Evolutionary conservation across 192 early-diverging fungal genomes (phyloP), one percentile per base, ranked within the genome.

Genomic region (Oehlia diaphana): DNA sequence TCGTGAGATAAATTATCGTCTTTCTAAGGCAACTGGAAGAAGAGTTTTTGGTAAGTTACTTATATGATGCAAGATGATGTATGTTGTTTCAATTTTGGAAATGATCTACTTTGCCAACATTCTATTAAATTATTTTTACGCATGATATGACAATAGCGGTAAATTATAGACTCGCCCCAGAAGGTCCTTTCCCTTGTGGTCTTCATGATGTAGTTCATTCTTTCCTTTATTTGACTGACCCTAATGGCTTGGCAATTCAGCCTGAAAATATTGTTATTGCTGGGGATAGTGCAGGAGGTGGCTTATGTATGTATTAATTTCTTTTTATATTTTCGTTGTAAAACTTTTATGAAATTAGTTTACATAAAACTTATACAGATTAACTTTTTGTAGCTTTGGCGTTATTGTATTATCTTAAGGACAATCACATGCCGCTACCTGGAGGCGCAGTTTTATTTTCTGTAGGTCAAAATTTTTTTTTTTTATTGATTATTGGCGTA

Each of bases 251-350:
- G 37, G 88, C 89, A 4, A 91, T 92, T 74, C 69, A 84, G 53
- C 88, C 90, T 2, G 74, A 85, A 62, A 88, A 92, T 69, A 90
- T 94, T 73, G 83, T 91, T 2, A 70, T 92, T 39, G 87, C 88
- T 13, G 93, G 93, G 13, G 93, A 94, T 75, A 91, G 91, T 77
- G 90, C 93, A 0, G 93, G 93, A 28, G 92, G 92, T n/a, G 91
- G 92, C 58, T 75, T 94, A 62, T 74, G 76, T 68, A 37, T 68
- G 65, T 19, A 42, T 14, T 53, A 21, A 28, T 63, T 64, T 9
- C 16, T 76, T 49, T 42, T n/a, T 65, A 33, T 61, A 33, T 62
- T 23, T 75, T 75, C 31, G 1, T 39, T 28, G 3, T 23, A 9
- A 47, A 42, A 8, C 6, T 50, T 26, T 49, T 42, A 19, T 50